A percentile compares a stretch with the other conserved stretches of the same genome.
These are phyloP conservation scores for Cyclotella atomus DNA, from an alignment of 108 stramenopile species.

Conservation along the genomic window DNA sequence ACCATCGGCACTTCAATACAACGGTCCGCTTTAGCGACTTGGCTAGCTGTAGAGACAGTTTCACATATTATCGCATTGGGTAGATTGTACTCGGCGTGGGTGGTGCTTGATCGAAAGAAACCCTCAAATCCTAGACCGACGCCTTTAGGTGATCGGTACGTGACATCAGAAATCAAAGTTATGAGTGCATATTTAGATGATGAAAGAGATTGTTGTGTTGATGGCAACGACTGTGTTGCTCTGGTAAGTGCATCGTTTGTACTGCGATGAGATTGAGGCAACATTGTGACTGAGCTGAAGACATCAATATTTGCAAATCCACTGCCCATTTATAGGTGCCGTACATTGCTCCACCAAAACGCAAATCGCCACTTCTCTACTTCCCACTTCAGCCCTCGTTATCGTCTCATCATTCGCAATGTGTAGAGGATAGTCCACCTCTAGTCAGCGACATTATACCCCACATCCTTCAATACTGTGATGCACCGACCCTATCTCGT, in stretches of 20 bases:
- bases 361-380: background rate
- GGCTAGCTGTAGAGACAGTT: no score
- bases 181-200: no score
- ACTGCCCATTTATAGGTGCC: background rate
- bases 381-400: background rate
- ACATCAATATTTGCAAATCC: background rate
- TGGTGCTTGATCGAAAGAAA: no score
- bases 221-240: background rate
- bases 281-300: background rate
- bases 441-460: slow-evolving; percentile 38
- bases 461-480: slow-evolving; percentile 53
- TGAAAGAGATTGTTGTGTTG: background rate
- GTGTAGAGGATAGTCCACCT: no score
- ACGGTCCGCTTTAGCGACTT: no score
- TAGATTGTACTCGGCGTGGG: no score
- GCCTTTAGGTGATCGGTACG: background rate
- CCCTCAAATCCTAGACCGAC: no score
- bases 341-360: slow-evolving; percentile 12
- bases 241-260: slow-evolving; percentile 6
- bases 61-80: no score
- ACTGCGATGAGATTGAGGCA: background rate
- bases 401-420: background rate
- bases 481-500: slow-evolving; percentile 49
- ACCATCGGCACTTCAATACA: no score
- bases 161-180: background rate